Conservation (phyloP, 2,329 filamentous ascomycete species). For the Teratosphaeria viscida region DNA sequence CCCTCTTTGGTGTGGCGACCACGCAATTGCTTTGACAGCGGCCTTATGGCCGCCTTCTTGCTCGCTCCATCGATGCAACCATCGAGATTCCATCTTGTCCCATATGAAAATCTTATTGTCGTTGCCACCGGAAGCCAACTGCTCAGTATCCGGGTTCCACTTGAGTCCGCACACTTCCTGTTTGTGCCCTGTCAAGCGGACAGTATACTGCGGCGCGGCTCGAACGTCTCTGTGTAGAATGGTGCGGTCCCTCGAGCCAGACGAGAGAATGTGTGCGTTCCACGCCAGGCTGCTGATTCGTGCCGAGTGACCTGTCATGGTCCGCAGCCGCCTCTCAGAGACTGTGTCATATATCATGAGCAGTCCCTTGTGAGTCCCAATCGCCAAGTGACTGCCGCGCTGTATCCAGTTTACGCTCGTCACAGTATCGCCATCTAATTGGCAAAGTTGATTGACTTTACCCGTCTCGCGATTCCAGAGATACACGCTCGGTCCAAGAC, state of each 20-base stretch:
- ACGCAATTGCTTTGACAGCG: constrained; percentile 93
- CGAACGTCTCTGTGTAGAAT: constrained; percentile 96
- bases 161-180: constrained; percentile 95
- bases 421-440: constrained; percentile 75
- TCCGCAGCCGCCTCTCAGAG: constrained; percentile 70
- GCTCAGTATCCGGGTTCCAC: constrained; percentile 94
- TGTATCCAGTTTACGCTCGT: constrained; percentile 99
- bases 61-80: constrained; percentile 86
- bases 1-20: constrained; percentile 92
- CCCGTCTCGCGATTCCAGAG: constrained; percentile 96
- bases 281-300: constrained; percentile 89
- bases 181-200: constrained; percentile 84
- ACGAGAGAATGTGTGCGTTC: constrained; percentile 96
- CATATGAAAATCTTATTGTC: constrained; percentile 99
- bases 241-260: constrained; percentile 80
- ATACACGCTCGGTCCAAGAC: constrained; percentile 85
- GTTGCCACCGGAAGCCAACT: constrained; percentile 90
- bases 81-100: constrained; percentile 90
- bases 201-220: constrained; percentile 79
- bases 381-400: constrained; percentile 81
- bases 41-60: constrained; percentile 93
- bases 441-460: constrained; percentile 86
- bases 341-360: constrained; percentile 98
- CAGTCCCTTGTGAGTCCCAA: constrained; percentile 86
- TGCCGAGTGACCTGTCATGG: constrained; percentile 93